A percentile compares a stretch with the other conserved stretches of the same genome.
These are phyloP conservation scores for Sindora glabra DNA, from an alignment of 306 rosid genomes.

Conservation along the genomic window DNA sequence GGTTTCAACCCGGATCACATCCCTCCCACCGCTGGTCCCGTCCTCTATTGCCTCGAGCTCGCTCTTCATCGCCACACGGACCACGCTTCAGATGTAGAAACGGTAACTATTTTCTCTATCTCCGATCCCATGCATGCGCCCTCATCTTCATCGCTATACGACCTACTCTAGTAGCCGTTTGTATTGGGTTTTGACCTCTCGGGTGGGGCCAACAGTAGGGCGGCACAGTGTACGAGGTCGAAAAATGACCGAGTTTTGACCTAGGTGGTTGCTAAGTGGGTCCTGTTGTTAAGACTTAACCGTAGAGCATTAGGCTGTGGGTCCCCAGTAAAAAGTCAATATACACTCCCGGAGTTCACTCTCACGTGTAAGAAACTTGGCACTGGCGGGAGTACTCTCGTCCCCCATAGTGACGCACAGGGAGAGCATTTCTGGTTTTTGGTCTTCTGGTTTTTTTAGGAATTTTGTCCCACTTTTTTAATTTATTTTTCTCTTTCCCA, in stretches of 20 bases:
- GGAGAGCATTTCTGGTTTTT: constrained; percentile 1
- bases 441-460: neutral
- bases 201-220: neutral
- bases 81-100: constrained; percentile 39
- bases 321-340: constrained; percentile 63
- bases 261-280: constrained; percentile 28
- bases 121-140: neutral
- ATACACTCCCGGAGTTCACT: constrained; percentile 8
- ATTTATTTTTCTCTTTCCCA: neutral
- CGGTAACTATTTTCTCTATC: constrained; percentile 33
- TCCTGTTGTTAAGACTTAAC: constrained; percentile 18
- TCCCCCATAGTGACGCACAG: constrained; percentile 8
- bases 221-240: neutral
- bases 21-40: constrained; percentile 47
- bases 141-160: neutral
- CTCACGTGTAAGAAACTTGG: constrained; percentile 34
- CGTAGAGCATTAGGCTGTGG: constrained; percentile 17
- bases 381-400: constrained; percentile 5
- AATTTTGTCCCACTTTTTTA: too few relatives aligned
- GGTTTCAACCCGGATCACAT: constrained; percentile 38
- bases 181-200: neutral
- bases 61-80: constrained; percentile 52
- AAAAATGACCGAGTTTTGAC: constrained; percentile 37
- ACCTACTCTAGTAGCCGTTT: neutral
- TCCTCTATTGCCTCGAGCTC: constrained; percentile 82